A percentile compares a stretch with the other conserved stretches of the same genome.
Conservation (phyloP, 163 green algal genomes). For the Coccomyxa subellipsoidea region DNA sequence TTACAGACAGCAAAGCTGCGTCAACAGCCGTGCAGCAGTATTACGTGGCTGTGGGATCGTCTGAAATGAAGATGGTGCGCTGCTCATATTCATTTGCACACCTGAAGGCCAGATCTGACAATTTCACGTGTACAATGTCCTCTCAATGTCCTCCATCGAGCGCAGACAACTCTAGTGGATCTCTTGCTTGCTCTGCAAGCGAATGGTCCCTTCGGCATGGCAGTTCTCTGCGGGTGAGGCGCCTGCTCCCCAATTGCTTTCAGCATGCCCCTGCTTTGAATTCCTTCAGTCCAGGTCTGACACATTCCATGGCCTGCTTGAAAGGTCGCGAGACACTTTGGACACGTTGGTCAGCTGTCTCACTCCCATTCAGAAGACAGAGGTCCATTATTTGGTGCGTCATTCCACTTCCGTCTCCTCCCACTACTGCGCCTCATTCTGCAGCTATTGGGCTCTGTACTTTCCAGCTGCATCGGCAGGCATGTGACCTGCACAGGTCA, state of each 20-base stretch:
- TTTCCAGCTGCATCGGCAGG: no score
- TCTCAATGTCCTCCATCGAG: not conserved
- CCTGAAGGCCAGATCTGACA: not conserved
- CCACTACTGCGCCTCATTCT: not conserved
- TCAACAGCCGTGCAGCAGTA: not conserved
- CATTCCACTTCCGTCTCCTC: no score
- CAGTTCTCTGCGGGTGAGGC: not conserved
- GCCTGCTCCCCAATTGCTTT: not conserved
- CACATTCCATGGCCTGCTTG: not conserved
- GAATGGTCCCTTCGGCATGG: not conserved
- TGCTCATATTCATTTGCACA: not conserved
- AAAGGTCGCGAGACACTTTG: not conserved
- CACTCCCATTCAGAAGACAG: not conserved
- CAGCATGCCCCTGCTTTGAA: not conserved
- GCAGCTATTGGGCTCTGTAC: no score
- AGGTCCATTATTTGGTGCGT: not conserved
- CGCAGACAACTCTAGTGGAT: not conserved
- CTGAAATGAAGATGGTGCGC: conserved; percentile 3
- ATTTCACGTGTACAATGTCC: not conserved
- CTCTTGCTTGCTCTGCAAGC: conserved; percentile 1
- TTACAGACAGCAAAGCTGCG: not conserved
- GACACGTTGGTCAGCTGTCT: not conserved
- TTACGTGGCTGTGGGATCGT: not conserved
- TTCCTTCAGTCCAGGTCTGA: not conserved
- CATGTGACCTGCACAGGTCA: no score